Percentiles rank a stretch among this genome's conserved stretches.
Conservation (phyloP, 345 rosid genomes). For the Nasturtium officinale region DNA sequence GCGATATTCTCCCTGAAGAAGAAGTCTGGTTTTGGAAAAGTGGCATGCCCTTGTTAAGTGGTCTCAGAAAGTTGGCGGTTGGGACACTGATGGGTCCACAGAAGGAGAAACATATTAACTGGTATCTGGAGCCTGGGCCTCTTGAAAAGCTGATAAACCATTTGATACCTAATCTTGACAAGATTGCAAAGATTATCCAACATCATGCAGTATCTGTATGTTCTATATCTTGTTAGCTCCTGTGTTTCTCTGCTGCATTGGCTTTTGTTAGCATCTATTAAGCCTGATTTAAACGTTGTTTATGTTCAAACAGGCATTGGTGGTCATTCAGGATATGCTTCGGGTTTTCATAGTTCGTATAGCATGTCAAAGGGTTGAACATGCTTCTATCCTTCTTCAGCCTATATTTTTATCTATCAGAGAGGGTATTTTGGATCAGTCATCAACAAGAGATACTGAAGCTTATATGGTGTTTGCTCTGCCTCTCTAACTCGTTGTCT, state of each 20-base stretch:
- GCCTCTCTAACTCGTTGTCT: slow-evolving; percentile 32
- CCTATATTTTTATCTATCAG: slow-evolving; percentile 73
- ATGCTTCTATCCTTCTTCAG: slow-evolving; percentile 69
- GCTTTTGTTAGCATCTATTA: slow-evolving; percentile 30
- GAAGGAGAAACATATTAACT: slow-evolving; percentile 79
- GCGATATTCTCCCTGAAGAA: slow-evolving; percentile 91
- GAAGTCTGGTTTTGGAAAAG: slow-evolving; percentile 91
- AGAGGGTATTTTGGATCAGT: slow-evolving; percentile 50
- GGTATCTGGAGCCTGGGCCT: slow-evolving; percentile 78
- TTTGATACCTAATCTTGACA: slow-evolving; percentile 79
- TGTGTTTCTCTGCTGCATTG: slow-evolving; percentile 30
- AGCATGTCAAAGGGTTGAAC: slow-evolving; percentile 72
- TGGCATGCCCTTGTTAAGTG: slow-evolving; percentile 88
- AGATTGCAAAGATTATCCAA: slow-evolving; percentile 82
- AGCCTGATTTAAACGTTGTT: slow-evolving; percentile 28
- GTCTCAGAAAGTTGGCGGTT: slow-evolving; percentile 80
- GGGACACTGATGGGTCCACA: slow-evolving; percentile 82
- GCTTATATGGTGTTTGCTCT: slow-evolving; percentile 66
- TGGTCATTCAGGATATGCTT: slow-evolving; percentile 93
- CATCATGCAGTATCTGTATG: slow-evolving; percentile 94
- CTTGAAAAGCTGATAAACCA: slow-evolving; percentile 79
- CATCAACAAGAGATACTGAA: slow-evolving; percentile 60
- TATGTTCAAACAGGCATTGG: slow-evolving; percentile 61
- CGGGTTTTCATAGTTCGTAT: slow-evolving; percentile 84
- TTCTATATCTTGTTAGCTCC: slow-evolving; percentile 37